Evolutionary conservation across 1,284 basidiomycete species (phyloP), one percentile per base, ranked within the genome.

Genomic region (Macrocystidia cucumis): DNA sequence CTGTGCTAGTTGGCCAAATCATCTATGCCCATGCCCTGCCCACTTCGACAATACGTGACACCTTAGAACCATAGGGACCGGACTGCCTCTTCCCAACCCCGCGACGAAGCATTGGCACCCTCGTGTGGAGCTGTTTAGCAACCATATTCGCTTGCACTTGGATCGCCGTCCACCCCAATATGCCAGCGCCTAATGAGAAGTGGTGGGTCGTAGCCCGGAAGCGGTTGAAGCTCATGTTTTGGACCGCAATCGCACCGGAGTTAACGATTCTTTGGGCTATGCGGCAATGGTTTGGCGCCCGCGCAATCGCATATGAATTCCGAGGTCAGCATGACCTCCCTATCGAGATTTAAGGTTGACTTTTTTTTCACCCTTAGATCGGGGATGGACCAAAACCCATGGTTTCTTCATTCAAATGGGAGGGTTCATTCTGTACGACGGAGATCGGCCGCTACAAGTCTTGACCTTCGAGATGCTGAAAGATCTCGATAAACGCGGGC

Each of bases 71-170:
- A n/a, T n/a, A n/a, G n/a, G n/a, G n/a, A n/a, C n/a, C n/a, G n/a
- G n/a, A n/a, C n/a, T n/a, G n/a, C n/a, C n/a, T n/a, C n/a, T n/a
- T n/a, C n/a, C n/a, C n/a, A n/a, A n/a, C n/a, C n/a, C n/a, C n/a
- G n/a, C n/a, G n/a, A n/a, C n/a, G n/a, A n/a, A n/a, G n/a, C n/a
- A n/a, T n/a, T n/a, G n/a, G n/a, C n/a, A n/a, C n/a, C 20, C 53
- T 58, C 14, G 13, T 55, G 12, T 49, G 45, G 44, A 57, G 52
- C 25, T 59, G 56, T 30, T 25, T 52, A 11, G 37, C 41, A 1
- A 56, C 55, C 0, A 49, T 60, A 1, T 51, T 59, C n/a, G 45
- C 52, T 0, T 62, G 55, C 30, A 55, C 54, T 2, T 62, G 58
- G 57, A 37, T 55, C 4, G 46, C 58, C 0, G 39, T 59, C 5